Evolutionary conservation across 805 yeast genomes (phyloP), one percentile per base, ranked within the genome.

Genomic region (Saccharomycopsis lassenensis): DNA sequence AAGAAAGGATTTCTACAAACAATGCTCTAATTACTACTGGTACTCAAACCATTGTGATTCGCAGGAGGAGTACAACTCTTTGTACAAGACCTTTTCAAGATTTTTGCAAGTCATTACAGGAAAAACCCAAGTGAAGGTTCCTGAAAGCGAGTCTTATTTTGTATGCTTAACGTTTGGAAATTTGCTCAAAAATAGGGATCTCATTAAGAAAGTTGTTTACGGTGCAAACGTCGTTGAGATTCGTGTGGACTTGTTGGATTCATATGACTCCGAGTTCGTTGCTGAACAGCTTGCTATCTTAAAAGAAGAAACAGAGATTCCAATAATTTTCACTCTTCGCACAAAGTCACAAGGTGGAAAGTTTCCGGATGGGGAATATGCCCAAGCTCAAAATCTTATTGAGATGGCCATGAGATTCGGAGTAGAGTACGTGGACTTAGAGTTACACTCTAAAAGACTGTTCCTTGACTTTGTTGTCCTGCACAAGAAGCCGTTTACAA

Each of bases 191-290:
- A 61, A 62, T 11, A 54, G 62, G n/a, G 62, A 60, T 3, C 52
- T 62, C 3, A 58, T 85, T 29, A 68, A 65, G 10, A 65, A 63
- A 7, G 61, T 81, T 22, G 59, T 76, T 5, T 63, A 69, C 36
- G 96, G 95, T 3, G 70, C 78, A 45, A 70, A 71, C 46, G 95
- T 94, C 5, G 77, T 89, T 24, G 95, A 89, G 53, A 62, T 89
- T 29, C 69, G 94, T 46, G 85, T 83, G 27, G 94, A 84, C 56
- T 63, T 73, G 41, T 64, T 86, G 43, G 57, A 68, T 36, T 63
- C 69, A 6, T 61, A 61, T 43, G 64, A 67, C 23, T 48, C 57
- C 15, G 64, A 63, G 6, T 81, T 67, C 53, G 84, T 87, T 22
- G 75, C 79, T 39, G 74, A 72, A 43, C 95, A 86, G 54, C 59